Conservation (phyloP, 495 filamentous ascomycete species). For the Xylaria acuta region DNA sequence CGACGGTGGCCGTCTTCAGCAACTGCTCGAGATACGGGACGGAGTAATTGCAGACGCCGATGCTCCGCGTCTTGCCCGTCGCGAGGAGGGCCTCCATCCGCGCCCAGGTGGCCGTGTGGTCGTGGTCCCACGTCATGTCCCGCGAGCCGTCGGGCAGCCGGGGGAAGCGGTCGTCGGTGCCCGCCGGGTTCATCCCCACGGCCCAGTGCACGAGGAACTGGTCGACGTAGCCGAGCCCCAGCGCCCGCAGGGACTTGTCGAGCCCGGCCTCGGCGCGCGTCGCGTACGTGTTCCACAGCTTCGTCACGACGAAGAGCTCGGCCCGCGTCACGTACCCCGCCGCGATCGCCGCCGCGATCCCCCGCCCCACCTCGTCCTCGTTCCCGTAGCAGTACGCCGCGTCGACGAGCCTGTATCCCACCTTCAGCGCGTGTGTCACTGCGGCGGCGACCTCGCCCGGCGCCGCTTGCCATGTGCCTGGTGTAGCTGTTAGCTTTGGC, state of each 20-base stretch:
- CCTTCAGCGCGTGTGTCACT: slow-evolving; percentile 61
- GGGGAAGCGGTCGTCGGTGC: slow-evolving; percentile 78
- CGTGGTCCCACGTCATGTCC: slow-evolving; percentile 68
- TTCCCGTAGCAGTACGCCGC: slow-evolving; percentile 65
- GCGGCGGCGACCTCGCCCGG: slow-evolving; percentile 65
- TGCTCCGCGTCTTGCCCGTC: slow-evolving; percentile 73
- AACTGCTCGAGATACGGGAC: slow-evolving; percentile 74
- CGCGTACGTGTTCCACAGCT: slow-evolving; percentile 84
- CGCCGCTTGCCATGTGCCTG: slow-evolving; percentile 77
- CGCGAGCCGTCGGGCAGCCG: slow-evolving; percentile 72
- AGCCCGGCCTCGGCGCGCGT: slow-evolving; percentile 69
- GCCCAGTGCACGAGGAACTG: slow-evolving; percentile 85
- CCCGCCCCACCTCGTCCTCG: slow-evolving; percentile 63
- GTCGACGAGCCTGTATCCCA: slow-evolving; percentile 71
- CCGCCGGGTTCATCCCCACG: slow-evolving; percentile 78
- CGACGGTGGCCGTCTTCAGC: slow-evolving; percentile 65
- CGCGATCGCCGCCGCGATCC: slow-evolving; percentile 67
- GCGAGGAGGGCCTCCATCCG: slow-evolving; percentile 75
- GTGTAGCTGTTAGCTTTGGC: background rate
- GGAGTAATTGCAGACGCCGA: slow-evolving; percentile 87
- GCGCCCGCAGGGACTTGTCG: slow-evolving; percentile 70
- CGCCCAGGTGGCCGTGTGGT: slow-evolving; percentile 78
- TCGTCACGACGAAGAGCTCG: slow-evolving; percentile 82
- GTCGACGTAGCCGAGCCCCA: slow-evolving; percentile 83
- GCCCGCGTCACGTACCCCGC: slow-evolving; percentile 71